A percentile compares a stretch with the other conserved stretches of the same genome.
phyloP scores from a whole-genome alignment of 306 rosid species.

The Quillaja saponaria region DNA sequence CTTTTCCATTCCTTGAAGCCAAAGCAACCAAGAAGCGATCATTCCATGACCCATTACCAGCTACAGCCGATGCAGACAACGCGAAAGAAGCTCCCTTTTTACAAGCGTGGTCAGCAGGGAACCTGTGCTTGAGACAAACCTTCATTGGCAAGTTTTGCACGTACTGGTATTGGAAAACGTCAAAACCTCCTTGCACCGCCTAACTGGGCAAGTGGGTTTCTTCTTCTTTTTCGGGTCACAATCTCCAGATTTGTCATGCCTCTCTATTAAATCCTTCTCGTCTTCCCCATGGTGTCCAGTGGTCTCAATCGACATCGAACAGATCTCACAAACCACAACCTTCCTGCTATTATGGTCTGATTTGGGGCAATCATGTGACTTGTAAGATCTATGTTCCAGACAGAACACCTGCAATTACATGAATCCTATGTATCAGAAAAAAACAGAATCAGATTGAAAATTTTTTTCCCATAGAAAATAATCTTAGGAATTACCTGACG shows the following conservation, averaged over 20 bases:
- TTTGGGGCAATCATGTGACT: conserved; percentile 70
- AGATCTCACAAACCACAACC: conserved; percentile 70
- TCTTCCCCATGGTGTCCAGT: conserved; percentile 43
- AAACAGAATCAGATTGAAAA: neutral
- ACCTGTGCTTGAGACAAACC: conserved; percentile 84
- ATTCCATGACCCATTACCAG: conserved; percentile 42
- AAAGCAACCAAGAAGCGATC: conserved; percentile 59
- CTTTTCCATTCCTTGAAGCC: conserved; percentile 53
- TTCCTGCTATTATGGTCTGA: conserved; percentile 74
- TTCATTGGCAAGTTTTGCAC: conserved; percentile 72
- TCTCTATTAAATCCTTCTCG: conserved; percentile 52
- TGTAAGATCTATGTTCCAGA: conserved; percentile 72
- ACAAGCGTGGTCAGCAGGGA: conserved; percentile 80
- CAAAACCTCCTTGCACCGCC: conserved; percentile 68
- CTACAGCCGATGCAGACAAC: neutral
- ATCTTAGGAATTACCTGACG: conserved; percentile 33
- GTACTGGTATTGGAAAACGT: conserved; percentile 72
- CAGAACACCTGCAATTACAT: conserved; percentile 61
- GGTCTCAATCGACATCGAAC: conserved; percentile 75
- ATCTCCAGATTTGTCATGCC: conserved; percentile 54
- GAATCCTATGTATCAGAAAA: neutral
- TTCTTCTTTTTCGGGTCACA: conserved; percentile 80
- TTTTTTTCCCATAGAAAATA: neutral
- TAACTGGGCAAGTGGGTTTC: conserved; percentile 70
- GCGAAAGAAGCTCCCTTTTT: neutral